Percentiles rank a stretch among this genome's conserved stretches.
phyloP scores from a whole-genome alignment of 2,329 filamentous ascomycete species.

The Verticillium klebahnii region DNA sequence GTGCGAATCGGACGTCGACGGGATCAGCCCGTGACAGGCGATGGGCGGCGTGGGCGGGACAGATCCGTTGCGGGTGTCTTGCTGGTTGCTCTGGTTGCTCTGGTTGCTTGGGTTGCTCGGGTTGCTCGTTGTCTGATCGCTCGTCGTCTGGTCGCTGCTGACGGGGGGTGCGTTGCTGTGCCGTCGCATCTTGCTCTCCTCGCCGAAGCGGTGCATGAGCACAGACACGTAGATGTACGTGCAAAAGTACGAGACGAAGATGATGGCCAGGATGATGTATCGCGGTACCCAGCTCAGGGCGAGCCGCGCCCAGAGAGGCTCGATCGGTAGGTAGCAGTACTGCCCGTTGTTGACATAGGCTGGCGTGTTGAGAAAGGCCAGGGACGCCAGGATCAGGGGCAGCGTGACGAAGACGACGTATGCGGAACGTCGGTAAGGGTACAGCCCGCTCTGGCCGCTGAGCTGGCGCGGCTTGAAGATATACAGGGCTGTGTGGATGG shows the following conservation, averaged over 20 bases:
- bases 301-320: constrained; percentile 64
- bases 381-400: constrained; percentile 53
- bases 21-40: constrained; percentile 25
- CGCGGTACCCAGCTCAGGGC: constrained; percentile 70
- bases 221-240: constrained; percentile 65
- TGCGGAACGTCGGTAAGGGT: constrained; percentile 59
- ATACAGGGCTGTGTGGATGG: constrained; percentile 67
- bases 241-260: constrained; percentile 60
- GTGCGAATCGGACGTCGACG: constrained; percentile 20
- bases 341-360: constrained; percentile 60
- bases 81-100: constrained; percentile 3
- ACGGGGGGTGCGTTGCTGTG: constrained; percentile 4
- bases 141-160: neutral
- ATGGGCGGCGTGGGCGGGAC: constrained; percentile 25
- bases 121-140: neutral
- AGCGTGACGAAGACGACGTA: constrained; percentile 53
- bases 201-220: constrained; percentile 34
- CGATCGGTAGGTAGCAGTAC: constrained; percentile 65
- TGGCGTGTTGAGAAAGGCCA: constrained; percentile 57
- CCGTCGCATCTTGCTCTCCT: constrained; percentile 6
- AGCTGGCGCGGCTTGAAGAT: constrained; percentile 54
- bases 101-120: neutral
- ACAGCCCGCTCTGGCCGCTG: constrained; percentile 58
- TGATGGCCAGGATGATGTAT: constrained; percentile 61
- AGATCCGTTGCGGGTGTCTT: neutral